Evolutionary conservation across 2,329 filamentous ascomycete species (phyloP), one percentile per base, ranked within the genome.

Genomic region (Coniochaeta sp.): DNA sequence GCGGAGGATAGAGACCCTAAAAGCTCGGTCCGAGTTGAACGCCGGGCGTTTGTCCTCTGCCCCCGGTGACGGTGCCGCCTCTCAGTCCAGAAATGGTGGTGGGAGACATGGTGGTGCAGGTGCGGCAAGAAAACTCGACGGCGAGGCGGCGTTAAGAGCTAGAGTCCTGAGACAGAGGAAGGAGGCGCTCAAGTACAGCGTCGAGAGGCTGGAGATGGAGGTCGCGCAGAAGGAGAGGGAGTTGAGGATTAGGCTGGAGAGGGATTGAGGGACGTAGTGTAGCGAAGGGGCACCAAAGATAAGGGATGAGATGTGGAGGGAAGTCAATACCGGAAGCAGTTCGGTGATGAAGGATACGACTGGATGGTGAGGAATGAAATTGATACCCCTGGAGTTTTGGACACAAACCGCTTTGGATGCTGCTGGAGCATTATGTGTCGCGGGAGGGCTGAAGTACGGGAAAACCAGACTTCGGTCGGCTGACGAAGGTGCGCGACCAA

Each of bases 141-240:
- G 42, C 18, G 53, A 55, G 57, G 75, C 75, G 42, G 74, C 72
- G 59, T 63, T 82, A 48, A 67, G 75, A 18, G 78, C 76, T 2
- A 71, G 75, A 60, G 85, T 87, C 56, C 68, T 94, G 52, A 75
- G 82, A 53, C 88, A 91, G 73, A 86, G 90, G 69, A 92, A 89
- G 69, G 90, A 95, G 68, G 82, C 89, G 48, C 71, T 96, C 60
- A 85, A 88, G 65, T 96, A 95, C 72, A 86, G 89, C 26, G 89
- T 96, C 16, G 89, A 94, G 65, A 79, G 91, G 55, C 68, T 96
- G 57, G 89, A 94, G 73, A 65, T 96, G 61, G 89, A 96, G 71
- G 87, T 89, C n/a, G 77, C 83, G 60, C 91, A 96, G 62, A 82
- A 81, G 67, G 80, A 83, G 69, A 71, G 79, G 55, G 80, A 84